Conservation (phyloP, 768 basidiomycete species). For the Mycena crocata region DNA sequence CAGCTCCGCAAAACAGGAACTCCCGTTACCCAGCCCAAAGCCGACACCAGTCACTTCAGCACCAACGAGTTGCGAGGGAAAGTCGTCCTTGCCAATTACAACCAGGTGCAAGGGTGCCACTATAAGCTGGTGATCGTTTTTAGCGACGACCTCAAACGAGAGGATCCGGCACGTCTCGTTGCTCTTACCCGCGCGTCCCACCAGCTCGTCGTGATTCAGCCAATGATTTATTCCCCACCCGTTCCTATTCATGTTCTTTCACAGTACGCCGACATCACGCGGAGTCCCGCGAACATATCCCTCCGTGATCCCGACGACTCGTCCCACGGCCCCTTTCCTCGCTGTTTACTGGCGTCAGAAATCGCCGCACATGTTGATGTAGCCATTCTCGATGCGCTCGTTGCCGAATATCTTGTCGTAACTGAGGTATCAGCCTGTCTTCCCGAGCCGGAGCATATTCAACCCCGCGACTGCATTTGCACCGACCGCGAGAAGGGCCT, state of each 20-base stretch:
- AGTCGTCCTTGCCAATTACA: neutral
- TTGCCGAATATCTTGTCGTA: neutral
- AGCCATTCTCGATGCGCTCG: neutral
- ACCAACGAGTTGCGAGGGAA: neutral
- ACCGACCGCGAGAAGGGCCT: neutral
- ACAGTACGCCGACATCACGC: neutral
- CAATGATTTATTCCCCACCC: neutral
- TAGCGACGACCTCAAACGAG: neutral
- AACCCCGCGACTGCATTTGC: neutral
- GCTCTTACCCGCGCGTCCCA: neutral
- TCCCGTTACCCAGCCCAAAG: too few species aligned
- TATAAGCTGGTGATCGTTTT: neutral
- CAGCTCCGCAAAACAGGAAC: too few species aligned
- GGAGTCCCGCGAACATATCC: neutral
- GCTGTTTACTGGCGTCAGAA: neutral
- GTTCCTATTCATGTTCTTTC: neutral
- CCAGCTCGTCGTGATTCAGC: neutral
- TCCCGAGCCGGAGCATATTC: neutral
- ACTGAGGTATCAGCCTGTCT: neutral
- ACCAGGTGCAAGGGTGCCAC: neutral
- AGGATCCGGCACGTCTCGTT: neutral
- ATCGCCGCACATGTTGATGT: neutral
- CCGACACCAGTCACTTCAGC: neutral
- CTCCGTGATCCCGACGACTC: neutral
- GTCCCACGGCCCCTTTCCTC: neutral